phyloP scores from a whole-genome alignment of 148 eudicot species.

The Selenicereus undatus region DNA sequence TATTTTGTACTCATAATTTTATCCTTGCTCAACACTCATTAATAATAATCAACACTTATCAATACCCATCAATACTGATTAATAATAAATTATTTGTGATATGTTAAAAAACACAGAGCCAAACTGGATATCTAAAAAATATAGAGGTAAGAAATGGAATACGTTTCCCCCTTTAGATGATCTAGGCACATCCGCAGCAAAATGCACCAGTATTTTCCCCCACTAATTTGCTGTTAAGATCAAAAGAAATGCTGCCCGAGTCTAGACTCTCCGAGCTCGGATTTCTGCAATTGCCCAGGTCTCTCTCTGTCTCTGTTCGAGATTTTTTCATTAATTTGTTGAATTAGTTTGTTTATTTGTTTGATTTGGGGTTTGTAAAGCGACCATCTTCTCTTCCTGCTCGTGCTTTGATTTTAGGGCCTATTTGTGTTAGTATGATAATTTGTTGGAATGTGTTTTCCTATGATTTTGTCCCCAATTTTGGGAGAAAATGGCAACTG shows the following conservation, averaged over 20 bases:
- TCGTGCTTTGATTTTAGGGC: not conserved
- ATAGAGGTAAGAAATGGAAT: too few species aligned
- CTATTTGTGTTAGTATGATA: not conserved
- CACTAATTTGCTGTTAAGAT: not conserved
- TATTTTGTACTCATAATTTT: too few species aligned
- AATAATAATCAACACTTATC: too few species aligned
- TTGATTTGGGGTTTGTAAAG: not conserved
- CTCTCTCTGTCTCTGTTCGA: not conserved
- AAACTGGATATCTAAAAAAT: too few species aligned
- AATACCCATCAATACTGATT: too few species aligned
- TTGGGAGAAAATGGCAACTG: not conserved
- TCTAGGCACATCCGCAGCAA: not conserved
- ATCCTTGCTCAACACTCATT: too few species aligned
- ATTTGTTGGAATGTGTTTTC: not conserved
- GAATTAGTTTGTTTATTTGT: not conserved
- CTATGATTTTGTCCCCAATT: not conserved
- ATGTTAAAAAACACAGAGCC: too few species aligned
- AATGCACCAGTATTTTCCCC: not conserved
- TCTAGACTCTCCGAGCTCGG: not conserved
- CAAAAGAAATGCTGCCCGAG: not conserved
- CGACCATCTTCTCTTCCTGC: not conserved
- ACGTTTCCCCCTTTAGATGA: not conserved
- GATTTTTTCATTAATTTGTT: not conserved
- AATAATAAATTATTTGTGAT: too few species aligned
- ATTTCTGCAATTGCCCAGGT: not conserved